phyloP scores from a whole-genome alignment of 139 green algal genomes.

The Micractinium conductrix region DNA sequence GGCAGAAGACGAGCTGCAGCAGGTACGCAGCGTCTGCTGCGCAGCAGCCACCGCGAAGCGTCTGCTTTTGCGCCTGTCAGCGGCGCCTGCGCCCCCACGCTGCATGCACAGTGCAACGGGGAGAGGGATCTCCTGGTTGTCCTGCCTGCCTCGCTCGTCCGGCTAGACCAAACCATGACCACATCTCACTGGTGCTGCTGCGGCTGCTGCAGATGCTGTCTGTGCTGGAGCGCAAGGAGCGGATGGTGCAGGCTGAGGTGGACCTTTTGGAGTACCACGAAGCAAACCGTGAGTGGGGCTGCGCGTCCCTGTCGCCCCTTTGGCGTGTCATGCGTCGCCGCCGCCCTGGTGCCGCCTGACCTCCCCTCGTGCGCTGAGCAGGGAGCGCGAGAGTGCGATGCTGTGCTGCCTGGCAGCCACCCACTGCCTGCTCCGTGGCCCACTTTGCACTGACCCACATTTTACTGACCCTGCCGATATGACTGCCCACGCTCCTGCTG shows the following conservation, averaged over 20 bases:
- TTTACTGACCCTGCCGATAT: too few relatives aligned
- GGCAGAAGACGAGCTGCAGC: constrained; percentile 29
- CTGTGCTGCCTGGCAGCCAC: not conserved
- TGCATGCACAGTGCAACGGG: too few relatives aligned
- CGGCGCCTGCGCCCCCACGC: too few relatives aligned
- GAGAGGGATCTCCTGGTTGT: too few relatives aligned
- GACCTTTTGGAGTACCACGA: constrained; percentile 25
- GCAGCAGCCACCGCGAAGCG: not conserved
- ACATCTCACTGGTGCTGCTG: not conserved
- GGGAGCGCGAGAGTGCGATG: too few relatives aligned
- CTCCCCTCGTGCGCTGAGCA: not conserved
- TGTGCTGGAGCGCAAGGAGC: constrained; percentile 40
- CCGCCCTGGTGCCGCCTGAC: not conserved
- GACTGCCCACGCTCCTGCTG: not conserved
- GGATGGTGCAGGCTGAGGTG: constrained; percentile 29
- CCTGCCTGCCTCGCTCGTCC: too few relatives aligned
- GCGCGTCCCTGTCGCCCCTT: too few relatives aligned
- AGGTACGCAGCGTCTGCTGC: not conserved
- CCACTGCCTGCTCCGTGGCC: not conserved
- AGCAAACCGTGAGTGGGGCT: constrained; percentile 15
- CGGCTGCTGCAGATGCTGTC: constrained; percentile 6
- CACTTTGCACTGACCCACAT: not conserved
- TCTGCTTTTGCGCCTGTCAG: too few relatives aligned
- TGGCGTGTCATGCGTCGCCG: not conserved
- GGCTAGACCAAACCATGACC: too few relatives aligned